phyloP scores from a whole-genome alignment of 2,329 filamentous ascomycete species.

The Xylariaceae sp. region DNA sequence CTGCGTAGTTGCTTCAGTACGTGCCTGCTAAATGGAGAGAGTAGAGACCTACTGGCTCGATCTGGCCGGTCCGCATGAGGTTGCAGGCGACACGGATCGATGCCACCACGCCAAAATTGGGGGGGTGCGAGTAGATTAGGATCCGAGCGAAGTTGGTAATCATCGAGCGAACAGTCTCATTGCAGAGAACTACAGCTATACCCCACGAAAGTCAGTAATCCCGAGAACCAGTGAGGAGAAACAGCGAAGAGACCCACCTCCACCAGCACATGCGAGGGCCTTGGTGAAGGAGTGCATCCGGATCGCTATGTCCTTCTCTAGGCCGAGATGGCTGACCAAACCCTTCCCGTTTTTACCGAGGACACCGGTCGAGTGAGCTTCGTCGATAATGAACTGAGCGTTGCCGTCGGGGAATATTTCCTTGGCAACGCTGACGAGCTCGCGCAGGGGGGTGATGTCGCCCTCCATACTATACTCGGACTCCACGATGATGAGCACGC shows the following conservation, averaged over 20 bases:
- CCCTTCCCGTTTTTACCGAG: constrained; percentile 56
- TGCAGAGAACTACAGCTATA: constrained; percentile 33
- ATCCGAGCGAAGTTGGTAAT: constrained; percentile 39
- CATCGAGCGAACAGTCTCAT: constrained; percentile 14
- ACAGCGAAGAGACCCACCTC: constrained; percentile 29
- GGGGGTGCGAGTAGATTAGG: constrained; percentile 49
- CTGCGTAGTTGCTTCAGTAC: no score
- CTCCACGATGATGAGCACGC: constrained; percentile 50
- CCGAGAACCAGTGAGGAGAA: neutral
- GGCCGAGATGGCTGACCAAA: constrained; percentile 54
- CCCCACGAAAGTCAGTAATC: neutral
- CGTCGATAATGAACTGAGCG: constrained; percentile 60
- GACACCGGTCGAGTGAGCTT: constrained; percentile 60
- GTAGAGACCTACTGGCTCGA: constrained; percentile 12
- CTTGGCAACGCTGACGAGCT: constrained; percentile 45
- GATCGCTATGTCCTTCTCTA: constrained; percentile 57
- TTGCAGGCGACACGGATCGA: constrained; percentile 45
- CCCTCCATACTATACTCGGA: constrained; percentile 56
- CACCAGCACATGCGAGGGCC: constrained; percentile 51
- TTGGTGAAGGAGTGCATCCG: constrained; percentile 60
- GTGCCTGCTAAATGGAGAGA: constrained; percentile 11
- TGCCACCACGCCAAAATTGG: constrained; percentile 48
- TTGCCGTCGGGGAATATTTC: constrained; percentile 44
- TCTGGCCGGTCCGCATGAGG: constrained; percentile 44
- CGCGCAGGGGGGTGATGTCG: constrained; percentile 47